Evolutionary conservation across 2,329 filamentous ascomycete species (phyloP).

Genomic region (Aspergillus versicolor): DNA sequence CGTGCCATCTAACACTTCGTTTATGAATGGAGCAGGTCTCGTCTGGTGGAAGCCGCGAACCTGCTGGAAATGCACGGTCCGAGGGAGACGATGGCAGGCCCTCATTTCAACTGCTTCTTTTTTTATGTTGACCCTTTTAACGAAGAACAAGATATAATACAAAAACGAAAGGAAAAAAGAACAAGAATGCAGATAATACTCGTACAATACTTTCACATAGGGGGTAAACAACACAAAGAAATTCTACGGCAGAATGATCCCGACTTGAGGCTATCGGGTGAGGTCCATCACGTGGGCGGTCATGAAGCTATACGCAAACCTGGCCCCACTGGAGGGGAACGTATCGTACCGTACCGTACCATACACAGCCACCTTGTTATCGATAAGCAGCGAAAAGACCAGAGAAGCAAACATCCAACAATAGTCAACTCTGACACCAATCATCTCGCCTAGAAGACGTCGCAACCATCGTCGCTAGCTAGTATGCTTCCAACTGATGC

Average conservation of each 20-base stretch:
- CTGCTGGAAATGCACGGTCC: conserved; percentile 19
- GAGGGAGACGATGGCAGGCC: not conserved
- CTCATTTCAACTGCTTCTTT: not conserved
- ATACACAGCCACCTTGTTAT: conserved; percentile 5
- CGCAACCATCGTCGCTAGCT: not conserved
- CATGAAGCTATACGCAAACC: not conserved
- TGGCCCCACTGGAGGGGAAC: not conserved
- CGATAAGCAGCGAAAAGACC: conserved; percentile 14
- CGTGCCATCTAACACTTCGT: conserved; percentile 44
- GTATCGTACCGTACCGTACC: not conserved
- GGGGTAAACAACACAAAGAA: conserved; percentile 7
- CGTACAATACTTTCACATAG: conserved; percentile 3
- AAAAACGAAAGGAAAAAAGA: not conserved
- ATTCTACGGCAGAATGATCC: conserved; percentile 7
- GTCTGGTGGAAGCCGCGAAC: conserved; percentile 54
- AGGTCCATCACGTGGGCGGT: conserved; percentile 11
- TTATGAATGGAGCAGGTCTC: conserved; percentile 41
- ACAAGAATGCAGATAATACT: not conserved
- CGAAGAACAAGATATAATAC: not conserved
- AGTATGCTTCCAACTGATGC: not conserved
- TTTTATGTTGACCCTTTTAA: not conserved
- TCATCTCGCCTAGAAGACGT: not conserved
- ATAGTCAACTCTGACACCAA: not conserved
- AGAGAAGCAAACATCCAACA: conserved; percentile 10
- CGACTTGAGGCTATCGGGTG: not conserved